These are phyloP conservation scores for Nannochloropsis granulata DNA, from an alignment of 108 stramenopile genomes.

Conservation along the genomic window DNA sequence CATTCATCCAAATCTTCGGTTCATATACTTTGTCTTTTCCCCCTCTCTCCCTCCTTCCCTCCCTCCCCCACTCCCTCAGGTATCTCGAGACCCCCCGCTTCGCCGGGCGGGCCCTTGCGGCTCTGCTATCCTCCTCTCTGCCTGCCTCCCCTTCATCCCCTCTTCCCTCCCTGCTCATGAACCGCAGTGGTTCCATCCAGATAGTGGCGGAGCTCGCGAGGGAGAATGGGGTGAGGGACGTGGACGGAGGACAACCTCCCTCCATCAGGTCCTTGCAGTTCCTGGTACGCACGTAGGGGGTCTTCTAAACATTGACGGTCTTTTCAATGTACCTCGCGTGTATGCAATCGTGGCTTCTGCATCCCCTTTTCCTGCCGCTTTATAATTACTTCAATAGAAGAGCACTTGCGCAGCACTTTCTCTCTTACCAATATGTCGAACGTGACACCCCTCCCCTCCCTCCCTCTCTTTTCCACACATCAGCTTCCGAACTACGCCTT, in stretches of 20 bases:
- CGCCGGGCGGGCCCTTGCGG: conserved; percentile 47
- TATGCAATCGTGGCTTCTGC: background rate
- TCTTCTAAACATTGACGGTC: no score
- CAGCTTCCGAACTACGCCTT: background rate
- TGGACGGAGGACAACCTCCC: conserved; percentile 41
- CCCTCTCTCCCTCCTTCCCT: conserved; percentile 12
- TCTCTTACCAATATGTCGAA: background rate
- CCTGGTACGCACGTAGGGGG: background rate
- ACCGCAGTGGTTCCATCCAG: conserved; percentile 45
- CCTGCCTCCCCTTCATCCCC: background rate
- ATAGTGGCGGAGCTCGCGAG: conserved; percentile 76
- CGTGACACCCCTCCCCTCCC: background rate
- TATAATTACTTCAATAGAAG: background rate
- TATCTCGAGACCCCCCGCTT: conserved; percentile 53
- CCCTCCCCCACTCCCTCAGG: background rate
- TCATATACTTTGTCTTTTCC: background rate
- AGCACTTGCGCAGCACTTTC: background rate
- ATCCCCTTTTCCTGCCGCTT: background rate
- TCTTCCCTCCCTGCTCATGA: conserved; percentile 21
- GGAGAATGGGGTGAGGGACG: conserved; percentile 60
- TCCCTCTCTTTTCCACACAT: background rate
- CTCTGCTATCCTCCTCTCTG: conserved; percentile 33
- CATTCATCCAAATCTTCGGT: background rate
- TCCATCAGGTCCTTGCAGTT: conserved; percentile 19
- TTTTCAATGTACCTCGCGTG: no score